Evolutionary conservation across 2,329 filamentous ascomycete genomes (phyloP), one percentile per base, ranked within the genome.

Genomic region (Clarireedia monteithiana): DNA sequence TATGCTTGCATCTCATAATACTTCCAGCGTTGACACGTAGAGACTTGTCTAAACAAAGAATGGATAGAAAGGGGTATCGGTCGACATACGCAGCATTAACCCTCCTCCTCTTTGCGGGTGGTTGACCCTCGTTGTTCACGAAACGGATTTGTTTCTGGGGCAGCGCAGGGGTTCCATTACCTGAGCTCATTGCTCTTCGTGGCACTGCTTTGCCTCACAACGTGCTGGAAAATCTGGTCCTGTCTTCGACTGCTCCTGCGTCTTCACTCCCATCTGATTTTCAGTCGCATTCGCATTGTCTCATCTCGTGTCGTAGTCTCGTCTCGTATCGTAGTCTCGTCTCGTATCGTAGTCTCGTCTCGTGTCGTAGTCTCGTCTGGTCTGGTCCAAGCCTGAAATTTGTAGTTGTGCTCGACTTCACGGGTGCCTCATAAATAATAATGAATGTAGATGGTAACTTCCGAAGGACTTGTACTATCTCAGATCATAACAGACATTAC

Each of bases 61-160:
- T 34, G 10, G 10, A 34, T 4, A 34, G 30, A 14, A 34, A 34
- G 45, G 53, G 58, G 58, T 56, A 60, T 55, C 55, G 56, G 46
- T 55, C 63, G 53, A 79, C 84, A 71, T 77, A 88, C 82, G 88
- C 88, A 66, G 88, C 85, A 72, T 85, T 89, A 67, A 92, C 88
- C 65, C 88, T 79, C 68, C 88, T 80, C 64, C 88, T 78, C 72
- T 91, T 92, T 26, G 86, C 85, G 59, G 88, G 87, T 49, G 88
- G 88, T 62, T 89, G 86, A 60, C 88, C 88, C 72, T 91, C 86
- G 66, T 85, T 90, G 62, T 89, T 88, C 64, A 92, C 88, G 70
- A 91, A 92, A 64, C 88, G 85, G 63, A 89, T 88, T 69, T 80
- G 78, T 70, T 80, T 83, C 15, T 6, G 53, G 6, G 4, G 53